Evolutionary conservation across 257 asterid species (phyloP).

Genomic region (Solanum rostratum): DNA sequence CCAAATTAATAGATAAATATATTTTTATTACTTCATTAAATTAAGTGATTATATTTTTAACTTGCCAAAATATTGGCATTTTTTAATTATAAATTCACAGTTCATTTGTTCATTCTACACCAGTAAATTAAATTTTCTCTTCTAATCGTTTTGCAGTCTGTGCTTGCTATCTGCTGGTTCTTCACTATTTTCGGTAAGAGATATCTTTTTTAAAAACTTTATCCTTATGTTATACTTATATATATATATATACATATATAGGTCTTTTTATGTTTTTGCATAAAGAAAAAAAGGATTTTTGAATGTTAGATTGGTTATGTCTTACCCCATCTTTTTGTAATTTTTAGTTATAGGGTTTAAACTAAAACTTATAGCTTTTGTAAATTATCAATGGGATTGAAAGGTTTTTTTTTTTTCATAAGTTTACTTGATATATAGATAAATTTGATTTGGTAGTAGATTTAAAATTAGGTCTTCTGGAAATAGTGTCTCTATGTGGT

Average conservation of each 20-base stretch:
- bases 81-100: background rate
- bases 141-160: background rate
- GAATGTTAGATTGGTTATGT: background rate
- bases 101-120: background rate
- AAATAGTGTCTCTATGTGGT: too few relatives aligned
- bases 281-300: background rate
- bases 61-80: background rate
- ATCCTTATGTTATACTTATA: background rate
- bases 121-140: background rate
- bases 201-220: background rate
- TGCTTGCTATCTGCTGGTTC: background rate
- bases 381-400: background rate
- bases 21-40: too few relatives aligned
- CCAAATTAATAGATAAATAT: background rate
- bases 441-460: background rate
- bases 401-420: background rate
- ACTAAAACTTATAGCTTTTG: background rate
- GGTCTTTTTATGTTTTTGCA: background rate
- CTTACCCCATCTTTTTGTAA: background rate
- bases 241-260: background rate
- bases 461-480: too few relatives aligned
- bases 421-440: background rate
- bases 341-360: background rate
- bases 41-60: background rate
- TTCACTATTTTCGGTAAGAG: background rate